These are phyloP conservation scores for Fraxinus excelsior DNA, from an alignment of 257 asterid species.

Conservation along the genomic window DNA sequence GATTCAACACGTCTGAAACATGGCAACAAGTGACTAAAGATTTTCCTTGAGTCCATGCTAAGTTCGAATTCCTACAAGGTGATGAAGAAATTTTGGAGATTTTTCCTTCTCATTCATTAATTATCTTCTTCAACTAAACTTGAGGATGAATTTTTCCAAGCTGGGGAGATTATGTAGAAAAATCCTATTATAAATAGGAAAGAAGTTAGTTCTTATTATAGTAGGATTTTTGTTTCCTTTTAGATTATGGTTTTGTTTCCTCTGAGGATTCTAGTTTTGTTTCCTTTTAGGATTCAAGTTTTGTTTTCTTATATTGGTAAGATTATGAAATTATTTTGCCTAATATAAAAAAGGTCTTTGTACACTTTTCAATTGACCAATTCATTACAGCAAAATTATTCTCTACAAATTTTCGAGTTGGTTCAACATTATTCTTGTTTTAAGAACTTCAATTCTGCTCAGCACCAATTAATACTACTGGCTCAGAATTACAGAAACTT, in stretches of 20 bases:
- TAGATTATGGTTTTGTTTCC: neutral
- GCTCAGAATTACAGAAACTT: constrained; percentile 7
- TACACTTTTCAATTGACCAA: neutral
- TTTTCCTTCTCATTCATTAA: neutral
- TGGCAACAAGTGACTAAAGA: too few relatives aligned
- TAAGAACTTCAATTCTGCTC: neutral
- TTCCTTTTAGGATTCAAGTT: neutral
- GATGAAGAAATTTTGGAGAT: neutral
- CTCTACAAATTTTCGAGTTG: neutral
- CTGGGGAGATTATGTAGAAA: neutral
- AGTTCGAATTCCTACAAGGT: neutral
- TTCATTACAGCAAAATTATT: neutral
- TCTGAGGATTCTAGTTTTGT: too few relatives aligned
- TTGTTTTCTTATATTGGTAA: too few relatives aligned
- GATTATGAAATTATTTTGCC: too few relatives aligned
- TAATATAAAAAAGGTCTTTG: neutral
- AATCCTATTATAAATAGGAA: neutral
- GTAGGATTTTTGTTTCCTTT: neutral
- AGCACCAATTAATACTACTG: neutral
- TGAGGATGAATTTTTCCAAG: neutral
- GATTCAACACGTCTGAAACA: neutral
- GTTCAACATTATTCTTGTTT: neutral
- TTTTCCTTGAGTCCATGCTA: neutral
- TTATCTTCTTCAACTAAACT: neutral
- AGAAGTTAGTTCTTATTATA: neutral